Percentiles rank a stretch among this genome's conserved stretches.
Conservation (phyloP, 306 rosid species). For the Cucumis cinereus region DNA sequence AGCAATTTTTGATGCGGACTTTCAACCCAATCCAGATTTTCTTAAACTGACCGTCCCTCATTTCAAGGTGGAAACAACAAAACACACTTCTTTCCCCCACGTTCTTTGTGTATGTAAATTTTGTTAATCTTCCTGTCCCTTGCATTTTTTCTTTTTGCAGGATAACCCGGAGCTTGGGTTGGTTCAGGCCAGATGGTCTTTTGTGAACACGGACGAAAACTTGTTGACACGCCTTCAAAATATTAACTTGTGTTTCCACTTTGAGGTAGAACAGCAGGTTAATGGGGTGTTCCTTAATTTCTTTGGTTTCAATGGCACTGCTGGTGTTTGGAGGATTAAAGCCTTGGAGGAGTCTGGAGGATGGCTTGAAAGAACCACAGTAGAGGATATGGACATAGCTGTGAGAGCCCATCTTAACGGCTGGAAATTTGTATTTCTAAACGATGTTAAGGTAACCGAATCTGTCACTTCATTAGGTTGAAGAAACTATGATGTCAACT, state of each 20-base stretch:
- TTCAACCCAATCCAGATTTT: constrained; percentile 93
- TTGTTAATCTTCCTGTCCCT: background rate
- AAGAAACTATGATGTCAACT: background rate
- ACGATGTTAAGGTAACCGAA: constrained; percentile 70
- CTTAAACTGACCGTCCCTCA: constrained; percentile 75
- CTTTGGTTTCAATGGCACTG: constrained; percentile 97
- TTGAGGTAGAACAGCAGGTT: constrained; percentile 98
- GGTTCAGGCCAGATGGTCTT: constrained; percentile 94
- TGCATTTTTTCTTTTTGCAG: constrained; percentile 26
- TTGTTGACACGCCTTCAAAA: constrained; percentile 94
- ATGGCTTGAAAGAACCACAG: constrained; percentile 93
- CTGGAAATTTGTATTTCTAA: constrained; percentile 85
- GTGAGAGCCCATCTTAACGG: constrained; percentile 94
- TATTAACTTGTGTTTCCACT: constrained; percentile 88
- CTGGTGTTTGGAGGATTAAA: constrained; percentile 96
- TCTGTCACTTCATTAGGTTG: constrained; percentile 1
- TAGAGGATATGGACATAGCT: constrained; percentile 96
- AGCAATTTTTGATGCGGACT: constrained; percentile 89
- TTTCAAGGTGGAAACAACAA: constrained; percentile 53
- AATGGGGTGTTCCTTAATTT: constrained; percentile 80
- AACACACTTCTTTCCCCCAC: background rate
- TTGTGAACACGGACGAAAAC: constrained; percentile 89
- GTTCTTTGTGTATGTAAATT: background rate
- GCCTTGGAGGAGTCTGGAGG: constrained; percentile 94
- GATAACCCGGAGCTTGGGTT: constrained; percentile 67